Base-by-base conservation (phyloP, 1,284 basidiomycete species). In the Pterulicium gracile region DNA sequence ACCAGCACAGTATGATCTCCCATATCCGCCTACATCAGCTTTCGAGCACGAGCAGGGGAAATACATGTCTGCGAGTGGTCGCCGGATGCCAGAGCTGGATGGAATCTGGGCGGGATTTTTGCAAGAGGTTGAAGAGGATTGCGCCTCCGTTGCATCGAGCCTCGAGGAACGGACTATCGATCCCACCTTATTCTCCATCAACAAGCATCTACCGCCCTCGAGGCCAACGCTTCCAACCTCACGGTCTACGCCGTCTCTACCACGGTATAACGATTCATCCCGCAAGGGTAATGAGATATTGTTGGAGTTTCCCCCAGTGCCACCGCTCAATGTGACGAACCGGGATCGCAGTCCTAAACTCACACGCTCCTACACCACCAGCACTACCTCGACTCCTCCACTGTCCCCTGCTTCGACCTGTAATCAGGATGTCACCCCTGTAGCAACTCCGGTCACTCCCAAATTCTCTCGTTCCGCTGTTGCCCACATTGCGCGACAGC, bases 301-400 rank as follows among this genome's bases (percentile, higher is more conserved):
- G 36, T 63, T 65, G 7, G 56, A 65, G 43, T 71, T 71, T 53
- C 68, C 70, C 2, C 39, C 52, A 21, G 66, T 68, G 21, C 68
- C 70, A n/a, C 66, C 69, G 39, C 56, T 69, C 13, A 46, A n/a
- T n/a, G n/a, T n/a, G n/a, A n/a, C n/a, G n/a, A n/a, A n/a, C n/a
- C n/a, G n/a, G n/a, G n/a, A n/a, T n/a, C n/a, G n/a, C n/a, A n/a
- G n/a, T n/a, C n/a, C n/a, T n/a, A n/a, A n/a, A n/a, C n/a, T n/a
- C 17, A n/a, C n/a, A n/a, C n/a, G n/a, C n/a, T n/a, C n/a, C n/a
- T n/a, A n/a, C n/a, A n/a, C 63, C 19, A 56, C 55, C 4, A 50
- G 62, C 18, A 50, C 54, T 23, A 51, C 54, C 36, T 51, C 56
- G 34, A 55, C 57, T 24, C 53, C 61, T 18, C 59, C 62, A 12